Conservation (phyloP, 352 stramenopile species). For the Phytophthora pinifolia region DNA sequence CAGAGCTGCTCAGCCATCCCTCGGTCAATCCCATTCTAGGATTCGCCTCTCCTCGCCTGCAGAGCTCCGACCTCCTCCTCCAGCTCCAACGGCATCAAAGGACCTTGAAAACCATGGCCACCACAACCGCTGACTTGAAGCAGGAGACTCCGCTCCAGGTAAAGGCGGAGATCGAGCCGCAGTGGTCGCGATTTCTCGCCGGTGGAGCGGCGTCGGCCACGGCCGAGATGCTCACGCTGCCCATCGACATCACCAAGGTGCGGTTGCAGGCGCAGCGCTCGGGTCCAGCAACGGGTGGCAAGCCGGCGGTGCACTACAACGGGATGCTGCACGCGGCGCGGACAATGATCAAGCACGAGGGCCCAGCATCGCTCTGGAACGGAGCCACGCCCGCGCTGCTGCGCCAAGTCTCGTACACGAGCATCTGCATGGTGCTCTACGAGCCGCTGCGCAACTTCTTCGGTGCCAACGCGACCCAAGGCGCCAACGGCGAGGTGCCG, state of each 20-base stretch:
- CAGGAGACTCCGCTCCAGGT: conserved; percentile 42
- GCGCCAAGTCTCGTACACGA: conserved; percentile 87
- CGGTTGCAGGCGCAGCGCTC: conserved; percentile 76
- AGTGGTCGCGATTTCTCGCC: conserved; percentile 71
- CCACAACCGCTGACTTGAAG: conserved; percentile 22
- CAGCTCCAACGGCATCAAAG: not conserved
- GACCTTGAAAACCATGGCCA: conserved; percentile 30
- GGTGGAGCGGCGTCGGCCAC: conserved; percentile 66
- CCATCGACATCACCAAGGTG: conserved; percentile 88
- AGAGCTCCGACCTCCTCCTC: not conserved
- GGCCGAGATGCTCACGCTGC: conserved; percentile 79
- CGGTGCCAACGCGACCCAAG: conserved; percentile 40
- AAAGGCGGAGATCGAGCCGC: conserved; percentile 48
- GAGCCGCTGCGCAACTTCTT: conserved; percentile 80
- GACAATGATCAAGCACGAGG: conserved; percentile 75
- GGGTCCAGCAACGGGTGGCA: conserved; percentile 21
- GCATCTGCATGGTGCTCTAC: conserved; percentile 86
- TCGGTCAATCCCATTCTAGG: conserved; percentile 18
- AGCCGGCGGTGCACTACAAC: conserved; percentile 57
- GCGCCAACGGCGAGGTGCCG: conserved; percentile 49
- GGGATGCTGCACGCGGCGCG: conserved; percentile 73
- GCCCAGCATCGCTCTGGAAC: conserved; percentile 67
- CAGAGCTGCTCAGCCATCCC: conserved; percentile 15
- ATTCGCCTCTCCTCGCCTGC: conserved; percentile 12
- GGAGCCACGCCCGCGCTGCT: conserved; percentile 74